phyloP scores from a whole-genome alignment of 2,329 filamentous ascomycete species.

The Trichoderma lentiforme region DNA sequence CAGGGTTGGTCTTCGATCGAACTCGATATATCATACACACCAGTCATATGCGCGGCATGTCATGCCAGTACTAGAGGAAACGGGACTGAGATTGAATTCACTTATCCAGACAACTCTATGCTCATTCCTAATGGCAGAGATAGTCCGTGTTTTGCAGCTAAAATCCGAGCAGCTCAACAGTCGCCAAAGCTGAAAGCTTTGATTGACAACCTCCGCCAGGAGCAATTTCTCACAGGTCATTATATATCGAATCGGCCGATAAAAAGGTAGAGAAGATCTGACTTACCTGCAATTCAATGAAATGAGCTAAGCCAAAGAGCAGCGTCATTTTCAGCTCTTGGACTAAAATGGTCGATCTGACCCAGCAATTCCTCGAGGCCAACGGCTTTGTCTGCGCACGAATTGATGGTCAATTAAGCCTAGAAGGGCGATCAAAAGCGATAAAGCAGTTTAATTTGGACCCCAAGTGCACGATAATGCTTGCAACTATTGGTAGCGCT shows the following conservation, averaged over 20 bases:
- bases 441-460: not conserved
- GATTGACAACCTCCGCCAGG: not conserved
- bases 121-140: not conserved
- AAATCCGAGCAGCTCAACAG: not conserved
- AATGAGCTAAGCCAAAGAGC: not conserved
- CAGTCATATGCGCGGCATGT: not conserved
- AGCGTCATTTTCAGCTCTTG: not conserved
- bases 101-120: too few species aligned
- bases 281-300: not conserved
- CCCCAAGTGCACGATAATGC: not conserved
- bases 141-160: not conserved
- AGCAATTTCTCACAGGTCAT: not conserved
- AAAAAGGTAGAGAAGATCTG: not conserved
- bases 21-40: not conserved
- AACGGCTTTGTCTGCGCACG: slow-evolving; percentile 21
- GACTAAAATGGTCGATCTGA: slow-evolving; percentile 29
- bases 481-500: not conserved
- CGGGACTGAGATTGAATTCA: not conserved
- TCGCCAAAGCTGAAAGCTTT: not conserved
- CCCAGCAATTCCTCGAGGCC: slow-evolving; percentile 20
- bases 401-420: slow-evolving; percentile 28
- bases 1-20: not conserved
- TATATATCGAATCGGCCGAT: not conserved
- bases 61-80: too few species aligned
- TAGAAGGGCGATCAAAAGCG: not conserved